Evolutionary conservation across 2,329 filamentous ascomycete species (phyloP), one percentile per base, ranked within the genome.

Genomic region (Beauveria scarabaeidicola): DNA sequence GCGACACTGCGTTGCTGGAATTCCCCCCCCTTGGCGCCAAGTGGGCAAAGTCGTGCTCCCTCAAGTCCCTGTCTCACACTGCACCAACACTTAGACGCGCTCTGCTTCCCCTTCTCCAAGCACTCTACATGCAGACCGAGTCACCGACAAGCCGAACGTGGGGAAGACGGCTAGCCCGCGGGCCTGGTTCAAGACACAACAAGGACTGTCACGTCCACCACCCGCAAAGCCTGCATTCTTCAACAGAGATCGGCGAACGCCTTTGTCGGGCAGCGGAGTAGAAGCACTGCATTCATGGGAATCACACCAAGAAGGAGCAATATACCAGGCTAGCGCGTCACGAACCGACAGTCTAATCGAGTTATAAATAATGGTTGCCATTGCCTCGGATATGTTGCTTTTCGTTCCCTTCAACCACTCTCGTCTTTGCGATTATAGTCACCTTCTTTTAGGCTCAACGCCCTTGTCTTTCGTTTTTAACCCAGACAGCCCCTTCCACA

Each of bases 341-440:
- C 17, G 38, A 19, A 41, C 19, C 23, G 17, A 36, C n/a, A 3
- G 15, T 44, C 43, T 23, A 52, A 13, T 25, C 6, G 5, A 17
- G 50, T 63, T 69, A 69, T 70, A 71, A 70, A 70, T 65, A 66
- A 64, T 62, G 58, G 61, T 59, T 25, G 55, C 54, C 48, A 40
- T 61, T 65, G 58, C 56, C 23, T 51, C 61, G 61, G 25, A 29
- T 8, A 19, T 17, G 4, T 2, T 3, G 17, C 29, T 17, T 17
- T 63, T 62, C 59, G 41, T 63, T 51, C 21, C 58, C 56, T 58
- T 63, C 61, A 61, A 55, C 60, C 63, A 66, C 57, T 61, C 63
- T 62, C 44, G 63, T 62, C 64, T 55, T 68, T 69, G 72, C 68
- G 70, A 71, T 67, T 66, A 64, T 68, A 63, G 51, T 70, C 70